Percentiles rank a stretch among this genome's conserved stretches.
These are phyloP conservation scores for Dorcoceras hygrometricum DNA, from an alignment of 257 asterid genomes.

Conservation along the genomic window DNA sequence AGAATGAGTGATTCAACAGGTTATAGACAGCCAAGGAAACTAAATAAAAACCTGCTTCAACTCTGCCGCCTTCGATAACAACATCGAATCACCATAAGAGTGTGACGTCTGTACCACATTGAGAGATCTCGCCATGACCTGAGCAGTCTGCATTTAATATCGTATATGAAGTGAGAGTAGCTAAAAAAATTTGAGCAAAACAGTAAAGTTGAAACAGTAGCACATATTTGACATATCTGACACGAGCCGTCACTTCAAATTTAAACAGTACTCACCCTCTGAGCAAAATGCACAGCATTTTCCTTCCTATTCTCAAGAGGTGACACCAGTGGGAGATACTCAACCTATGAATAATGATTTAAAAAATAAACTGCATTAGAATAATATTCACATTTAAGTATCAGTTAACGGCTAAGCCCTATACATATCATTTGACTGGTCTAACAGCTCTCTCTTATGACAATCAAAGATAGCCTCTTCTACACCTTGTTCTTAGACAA, in stretches of 20 bases:
- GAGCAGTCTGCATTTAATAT: slow-evolving; percentile 64
- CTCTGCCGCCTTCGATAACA: slow-evolving; percentile 72
- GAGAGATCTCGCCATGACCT: slow-evolving; percentile 70
- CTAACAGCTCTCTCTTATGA: slow-evolving; percentile 1
- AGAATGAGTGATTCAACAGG: background rate
- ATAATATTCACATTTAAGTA: background rate
- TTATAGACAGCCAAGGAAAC: slow-evolving; percentile 17
- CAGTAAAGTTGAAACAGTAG: background rate
- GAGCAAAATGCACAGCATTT: slow-evolving; percentile 61
- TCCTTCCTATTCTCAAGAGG: slow-evolving; percentile 77
- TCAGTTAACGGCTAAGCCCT: slow-evolving; percentile 4
- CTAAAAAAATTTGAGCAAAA: slow-evolving; percentile 1
- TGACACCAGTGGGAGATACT: slow-evolving; percentile 84
- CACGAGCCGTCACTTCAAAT: too few species aligned
- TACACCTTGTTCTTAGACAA: slow-evolving; percentile 10
- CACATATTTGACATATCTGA: background rate
- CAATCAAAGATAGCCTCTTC: background rate
- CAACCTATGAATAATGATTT: slow-evolving; percentile 48
- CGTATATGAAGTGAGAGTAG: slow-evolving; percentile 18
- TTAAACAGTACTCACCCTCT: slow-evolving; percentile 58
- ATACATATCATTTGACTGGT: slow-evolving; percentile 1
- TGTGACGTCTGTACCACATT: slow-evolving; percentile 83
- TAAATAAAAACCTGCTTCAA: slow-evolving; percentile 56
- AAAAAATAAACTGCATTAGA: slow-evolving; percentile 16
- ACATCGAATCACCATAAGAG: slow-evolving; percentile 79